Percentiles rank a stretch among this genome's conserved stretches.
Conservation (phyloP, 306 rosid species). For the Acmispon strigosus region DNA sequence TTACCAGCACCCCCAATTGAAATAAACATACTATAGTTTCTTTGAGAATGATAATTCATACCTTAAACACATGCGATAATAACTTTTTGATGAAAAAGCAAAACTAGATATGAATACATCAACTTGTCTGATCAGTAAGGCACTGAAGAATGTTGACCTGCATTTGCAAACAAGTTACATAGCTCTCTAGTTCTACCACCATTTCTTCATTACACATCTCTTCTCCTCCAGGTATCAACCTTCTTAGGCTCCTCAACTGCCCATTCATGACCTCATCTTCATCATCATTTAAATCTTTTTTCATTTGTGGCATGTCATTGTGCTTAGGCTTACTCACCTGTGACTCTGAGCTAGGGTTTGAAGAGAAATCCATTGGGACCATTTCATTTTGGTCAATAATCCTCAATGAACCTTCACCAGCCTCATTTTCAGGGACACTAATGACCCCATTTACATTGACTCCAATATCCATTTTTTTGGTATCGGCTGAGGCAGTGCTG, state of each 20-base stretch:
- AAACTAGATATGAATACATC: background rate
- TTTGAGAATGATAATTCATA: background rate
- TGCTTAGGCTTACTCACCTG: background rate
- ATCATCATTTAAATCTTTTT: background rate
- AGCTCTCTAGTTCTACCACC: constrained; percentile 51
- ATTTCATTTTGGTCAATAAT: background rate
- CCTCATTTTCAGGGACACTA: background rate
- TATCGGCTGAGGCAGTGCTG: too few relatives aligned
- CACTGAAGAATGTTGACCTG: constrained; percentile 68
- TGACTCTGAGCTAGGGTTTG: background rate
- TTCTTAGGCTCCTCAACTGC: constrained; percentile 32
- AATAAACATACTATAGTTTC: background rate
- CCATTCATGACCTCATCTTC: constrained; percentile 12
- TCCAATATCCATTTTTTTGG: too few relatives aligned
- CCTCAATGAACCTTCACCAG: background rate
- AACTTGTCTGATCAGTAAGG: constrained; percentile 24
- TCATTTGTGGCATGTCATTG: background rate
- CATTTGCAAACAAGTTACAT: constrained; percentile 58
- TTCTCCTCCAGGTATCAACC: constrained; percentile 65
- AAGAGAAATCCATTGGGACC: background rate
- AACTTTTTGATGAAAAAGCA: background rate
- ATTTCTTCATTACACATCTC: constrained; percentile 39
- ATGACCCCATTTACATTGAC: background rate
- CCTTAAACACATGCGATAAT: background rate
- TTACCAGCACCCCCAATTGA: too few relatives aligned